Evolutionary conservation across 164 flowering plant genomes (phyloP), one percentile per base, ranked within the genome.

Genomic region (Liriodendron chinense): DNA sequence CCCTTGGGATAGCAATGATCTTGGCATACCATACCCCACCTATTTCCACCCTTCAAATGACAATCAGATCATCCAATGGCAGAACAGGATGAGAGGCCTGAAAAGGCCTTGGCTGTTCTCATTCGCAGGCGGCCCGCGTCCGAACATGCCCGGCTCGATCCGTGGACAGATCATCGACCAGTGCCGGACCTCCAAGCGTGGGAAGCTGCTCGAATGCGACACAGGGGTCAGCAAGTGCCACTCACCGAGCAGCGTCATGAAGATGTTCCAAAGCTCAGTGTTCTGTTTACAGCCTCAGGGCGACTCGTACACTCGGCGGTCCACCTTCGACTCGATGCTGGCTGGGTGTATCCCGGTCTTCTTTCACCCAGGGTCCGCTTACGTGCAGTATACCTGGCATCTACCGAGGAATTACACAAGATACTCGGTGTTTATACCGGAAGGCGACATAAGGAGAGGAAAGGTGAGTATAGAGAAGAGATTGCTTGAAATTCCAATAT

Each of bases 331-430:
- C 67, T 86, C 97, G 0, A 89, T 93, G 48, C 69, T 93, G 22
- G 89, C 92, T 0, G 97, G 94, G 1, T 92, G 97, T 68, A 87
- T 92, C 47, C 97, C 97, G 0, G 97, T 92, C 2, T 92, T 92
- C 72, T 90, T 92, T 80, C 90, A 88, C 59, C 92, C 92, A 1
- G 92, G 89, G 1, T 88, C 97, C 2, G 94, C 93, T 8, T 90
- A 92, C 49, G 80, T 75, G 4, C 97, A 92, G 74, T 92, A 91
- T 62, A 16, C 65, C n/a, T 93, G 97, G 97, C 92, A 90, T 79
- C 69, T 93, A 10, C 97, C 94, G 0, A 82, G 48, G 71, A 76
- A 90, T 65, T 80, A 76, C 24, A 75, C 75, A 0, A 81, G 80
- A 24, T 93, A 90, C 77, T 93, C 97, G 0, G 91, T 91, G 7